These are phyloP conservation scores for Collybia sordida DNA, from an alignment of 768 basidiomycete species.

Conservation along the genomic window DNA sequence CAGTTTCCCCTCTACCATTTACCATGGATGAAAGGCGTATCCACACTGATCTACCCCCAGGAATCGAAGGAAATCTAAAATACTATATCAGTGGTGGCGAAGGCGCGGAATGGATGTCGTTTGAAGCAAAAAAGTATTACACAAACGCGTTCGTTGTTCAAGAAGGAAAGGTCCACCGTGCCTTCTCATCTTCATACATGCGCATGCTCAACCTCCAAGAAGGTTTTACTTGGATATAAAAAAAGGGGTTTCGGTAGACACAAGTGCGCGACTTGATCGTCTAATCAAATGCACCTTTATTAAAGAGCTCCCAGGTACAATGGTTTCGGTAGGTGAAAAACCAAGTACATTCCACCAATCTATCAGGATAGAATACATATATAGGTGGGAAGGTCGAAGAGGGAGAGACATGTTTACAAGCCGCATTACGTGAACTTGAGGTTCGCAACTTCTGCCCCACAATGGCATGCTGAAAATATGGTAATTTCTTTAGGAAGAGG, in stretches of 20 bases:
- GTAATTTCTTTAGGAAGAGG: conserved; percentile 64
- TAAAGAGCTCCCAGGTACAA: conserved; percentile 57
- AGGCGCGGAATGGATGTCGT: conserved; percentile 47
- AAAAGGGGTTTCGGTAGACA: conserved; percentile 75
- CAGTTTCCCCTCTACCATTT: too few species aligned
- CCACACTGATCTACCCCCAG: conserved; percentile 34
- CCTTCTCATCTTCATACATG: background rate
- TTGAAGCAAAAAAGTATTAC: conserved; percentile 45
- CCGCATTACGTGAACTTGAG: conserved; percentile 75
- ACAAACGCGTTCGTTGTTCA: conserved; percentile 73
- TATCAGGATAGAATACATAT: background rate
- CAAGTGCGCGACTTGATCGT: conserved; percentile 39
- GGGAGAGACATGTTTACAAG: conserved; percentile 65
- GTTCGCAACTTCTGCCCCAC: conserved; percentile 25
- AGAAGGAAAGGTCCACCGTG: conserved; percentile 42
- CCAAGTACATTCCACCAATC: background rate
- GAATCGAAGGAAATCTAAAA: conserved; percentile 32
- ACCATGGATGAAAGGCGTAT: background rate
- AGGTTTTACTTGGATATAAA: conserved; percentile 76
- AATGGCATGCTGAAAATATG: background rate
- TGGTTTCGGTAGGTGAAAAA: conserved; percentile 61
- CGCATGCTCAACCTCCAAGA: conserved; percentile 1
- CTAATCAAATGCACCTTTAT: background rate
- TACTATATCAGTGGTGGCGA: conserved; percentile 35
- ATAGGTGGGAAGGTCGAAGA: conserved; percentile 77